These are phyloP conservation scores for Pestalotiopsis sp. DNA, from an alignment of 2,329 filamentous ascomycete genomes.

Conservation along the genomic window DNA sequence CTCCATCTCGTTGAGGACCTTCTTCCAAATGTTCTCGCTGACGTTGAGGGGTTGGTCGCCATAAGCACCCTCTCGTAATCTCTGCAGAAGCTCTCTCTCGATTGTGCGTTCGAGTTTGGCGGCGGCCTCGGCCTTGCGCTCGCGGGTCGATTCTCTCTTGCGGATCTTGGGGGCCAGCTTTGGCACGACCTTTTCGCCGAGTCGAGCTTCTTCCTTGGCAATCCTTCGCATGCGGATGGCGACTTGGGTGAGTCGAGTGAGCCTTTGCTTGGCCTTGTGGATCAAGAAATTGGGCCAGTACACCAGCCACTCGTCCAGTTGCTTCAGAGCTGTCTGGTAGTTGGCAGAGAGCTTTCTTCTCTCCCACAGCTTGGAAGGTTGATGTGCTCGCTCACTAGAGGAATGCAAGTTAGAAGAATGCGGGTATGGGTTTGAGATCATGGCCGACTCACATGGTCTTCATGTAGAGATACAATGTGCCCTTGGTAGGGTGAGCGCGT, in stretches of 20 bases:
- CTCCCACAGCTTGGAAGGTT: constrained; percentile 94
- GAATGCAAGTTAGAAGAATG: neutral
- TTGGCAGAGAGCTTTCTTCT: constrained; percentile 87
- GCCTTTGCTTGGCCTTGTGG: constrained; percentile 95
- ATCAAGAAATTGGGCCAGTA: constrained; percentile 95
- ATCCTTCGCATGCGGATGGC: constrained; percentile 71
- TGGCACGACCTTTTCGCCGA: constrained; percentile 87
- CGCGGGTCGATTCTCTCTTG: constrained; percentile 73
- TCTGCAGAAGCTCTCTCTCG: constrained; percentile 90
- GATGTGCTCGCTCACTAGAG: constrained; percentile 49
- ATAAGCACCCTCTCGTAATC: constrained; percentile 89
- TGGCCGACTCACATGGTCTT: constrained; percentile 3
- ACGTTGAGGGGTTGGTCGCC: constrained; percentile 94
- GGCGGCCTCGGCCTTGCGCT: constrained; percentile 77
- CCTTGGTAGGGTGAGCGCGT: constrained; percentile 78
- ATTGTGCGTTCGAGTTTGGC: constrained; percentile 96
- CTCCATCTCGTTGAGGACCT: constrained; percentile 90
- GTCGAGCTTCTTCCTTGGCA: constrained; percentile 83
- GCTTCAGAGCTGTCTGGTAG: constrained; percentile 85
- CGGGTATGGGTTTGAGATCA: neutral
- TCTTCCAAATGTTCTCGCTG: constrained; percentile 95
- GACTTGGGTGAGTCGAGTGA: constrained; percentile 91
- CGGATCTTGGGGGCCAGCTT: constrained; percentile 90
- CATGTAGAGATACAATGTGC: constrained; percentile 86
- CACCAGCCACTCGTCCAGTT: constrained; percentile 82